Base-by-base conservation (phyloP, 192 early-diverging fungal genomes). In the Coemansia sp. region DNA sequence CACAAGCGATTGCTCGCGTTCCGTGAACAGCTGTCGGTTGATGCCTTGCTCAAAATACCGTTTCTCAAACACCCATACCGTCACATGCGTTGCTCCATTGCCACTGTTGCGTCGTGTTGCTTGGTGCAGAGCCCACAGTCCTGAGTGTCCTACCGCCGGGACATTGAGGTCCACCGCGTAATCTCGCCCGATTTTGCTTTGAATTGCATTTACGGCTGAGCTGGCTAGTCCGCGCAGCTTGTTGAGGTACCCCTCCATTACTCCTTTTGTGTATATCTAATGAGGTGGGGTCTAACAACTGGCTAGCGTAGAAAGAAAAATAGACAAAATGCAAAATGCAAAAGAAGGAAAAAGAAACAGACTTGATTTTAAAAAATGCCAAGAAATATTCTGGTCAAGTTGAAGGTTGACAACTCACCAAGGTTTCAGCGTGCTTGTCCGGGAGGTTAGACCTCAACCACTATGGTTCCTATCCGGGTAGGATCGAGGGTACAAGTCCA, bases 21-120 rank as follows among this genome's bases (percentile, higher is more conserved):
- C 66, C 42, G 81, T 64, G 26, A 84, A 21, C 13, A 86, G 73
- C 48, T 87, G 81, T 25, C 79, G 75, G 76, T 71, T 78, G 65
- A 86, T 59, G 29, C 79, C 65, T 2, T 66, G 42, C 21, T 89
- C 88, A 29, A 92, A 81, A 57, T 79, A 85, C 68, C 84, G 86
- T 66, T 90, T 92, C 66, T 90, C 89, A 65, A 92, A 92, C 46
- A 88, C 88, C 84, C 90, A 92, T 31, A 91, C 72, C 15, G 91
- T 86, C 39, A 87, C 91, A 35, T 26, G 40, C 26, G 58, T 63
- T 81, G 70, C 48, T 85, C 84, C 9, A 12, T 25, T 21, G 23
- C 79, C 75, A 2, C 87, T 88, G 21, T 81, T 87, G 28, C 84
- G 84, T 28, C 85, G 81, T 33, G 68, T 83, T 20, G 84, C 87